phyloP scores from a whole-genome alignment of 2,329 filamentous ascomycete species.

The Plenodomus lindquistii region DNA sequence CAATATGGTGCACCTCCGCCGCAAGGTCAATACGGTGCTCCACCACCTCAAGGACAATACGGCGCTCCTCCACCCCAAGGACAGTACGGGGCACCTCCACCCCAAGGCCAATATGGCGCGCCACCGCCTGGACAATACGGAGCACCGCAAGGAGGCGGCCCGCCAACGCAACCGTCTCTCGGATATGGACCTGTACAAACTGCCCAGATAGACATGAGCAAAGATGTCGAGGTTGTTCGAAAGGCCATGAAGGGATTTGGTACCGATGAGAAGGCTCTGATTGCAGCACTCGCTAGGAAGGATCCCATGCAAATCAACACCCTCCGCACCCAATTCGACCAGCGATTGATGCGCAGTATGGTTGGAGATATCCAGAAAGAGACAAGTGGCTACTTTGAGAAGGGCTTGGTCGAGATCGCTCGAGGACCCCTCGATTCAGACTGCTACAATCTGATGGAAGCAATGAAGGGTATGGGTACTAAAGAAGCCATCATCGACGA shows the following conservation, averaged over 20 bases:
- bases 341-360: slow-evolving; percentile 66
- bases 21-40: slow-evolving; percentile 24
- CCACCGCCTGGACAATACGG: slow-evolving; percentile 37
- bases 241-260: slow-evolving; percentile 93
- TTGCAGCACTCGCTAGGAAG: slow-evolving; percentile 69
- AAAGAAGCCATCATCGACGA: slow-evolving; percentile 88
- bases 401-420: slow-evolving; percentile 73
- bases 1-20: slow-evolving; percentile 9
- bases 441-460: slow-evolving; percentile 68
- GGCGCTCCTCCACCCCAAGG: slow-evolving; percentile 34
- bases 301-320: slow-evolving; percentile 75
- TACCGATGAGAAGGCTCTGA: slow-evolving; percentile 80
- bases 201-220: slow-evolving; percentile 62
- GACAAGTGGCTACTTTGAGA: slow-evolving; percentile 71
- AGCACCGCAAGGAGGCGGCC: slow-evolving; percentile 41
- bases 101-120: slow-evolving; percentile 25
- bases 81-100: slow-evolving; percentile 27
- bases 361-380: slow-evolving; percentile 77
- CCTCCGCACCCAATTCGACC: slow-evolving; percentile 65
- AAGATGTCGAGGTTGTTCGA: slow-evolving; percentile 72
- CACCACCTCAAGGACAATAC: slow-evolving; percentile 27
- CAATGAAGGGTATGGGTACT: slow-evolving; percentile 79
- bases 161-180: slow-evolving; percentile 56
- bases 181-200: slow-evolving; percentile 74
- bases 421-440: slow-evolving; percentile 81